Evolutionary conservation across 2,329 filamentous ascomycete species (phyloP).

Genomic region (Metarhizium robertsii): DNA sequence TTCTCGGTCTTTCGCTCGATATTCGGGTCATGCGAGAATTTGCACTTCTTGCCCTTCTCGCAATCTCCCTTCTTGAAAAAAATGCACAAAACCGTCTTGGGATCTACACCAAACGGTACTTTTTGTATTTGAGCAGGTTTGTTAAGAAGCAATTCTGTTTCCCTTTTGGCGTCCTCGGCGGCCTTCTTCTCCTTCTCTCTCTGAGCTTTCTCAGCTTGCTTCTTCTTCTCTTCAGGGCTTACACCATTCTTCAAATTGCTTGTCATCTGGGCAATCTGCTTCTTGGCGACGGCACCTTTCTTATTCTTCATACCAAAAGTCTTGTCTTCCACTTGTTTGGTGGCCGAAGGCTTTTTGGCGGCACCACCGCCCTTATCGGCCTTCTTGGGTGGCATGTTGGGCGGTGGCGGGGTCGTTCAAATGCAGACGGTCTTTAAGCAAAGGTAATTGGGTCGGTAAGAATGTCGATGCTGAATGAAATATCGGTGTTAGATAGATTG

Average conservation of each 20-base stretch:
- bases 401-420: slow-evolving; percentile 16
- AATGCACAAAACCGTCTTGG: slow-evolving; percentile 92
- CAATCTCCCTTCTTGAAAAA: slow-evolving; percentile 97
- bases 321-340: slow-evolving; percentile 77
- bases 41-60: slow-evolving; percentile 96
- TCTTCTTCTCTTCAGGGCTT: slow-evolving; percentile 80
- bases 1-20: slow-evolving; percentile 90
- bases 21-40: slow-evolving; percentile 87
- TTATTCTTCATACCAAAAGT: slow-evolving; percentile 99
- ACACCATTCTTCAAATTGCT: slow-evolving; percentile 65
- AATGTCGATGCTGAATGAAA: neutral
- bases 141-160: slow-evolving; percentile 74
- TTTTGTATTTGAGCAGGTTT: slow-evolving; percentile 95
- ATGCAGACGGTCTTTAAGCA: neutral
- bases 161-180: slow-evolving; percentile 72
- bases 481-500: neutral
- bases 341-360: slow-evolving; percentile 45
- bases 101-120: slow-evolving; percentile 93
- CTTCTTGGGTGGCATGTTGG: slow-evolving; percentile 67
- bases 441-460: neutral
- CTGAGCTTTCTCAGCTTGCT: slow-evolving; percentile 53
- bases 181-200: slow-evolving; percentile 86
- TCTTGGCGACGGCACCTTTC: slow-evolving; percentile 86
- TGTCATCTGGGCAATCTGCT: slow-evolving; percentile 76
- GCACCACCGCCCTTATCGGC: slow-evolving; percentile 38